Percentiles rank a stretch among this genome's conserved stretches.
phyloP scores from a whole-genome alignment of 805 yeast genomes.

The Lachancea kluyveri region DNA sequence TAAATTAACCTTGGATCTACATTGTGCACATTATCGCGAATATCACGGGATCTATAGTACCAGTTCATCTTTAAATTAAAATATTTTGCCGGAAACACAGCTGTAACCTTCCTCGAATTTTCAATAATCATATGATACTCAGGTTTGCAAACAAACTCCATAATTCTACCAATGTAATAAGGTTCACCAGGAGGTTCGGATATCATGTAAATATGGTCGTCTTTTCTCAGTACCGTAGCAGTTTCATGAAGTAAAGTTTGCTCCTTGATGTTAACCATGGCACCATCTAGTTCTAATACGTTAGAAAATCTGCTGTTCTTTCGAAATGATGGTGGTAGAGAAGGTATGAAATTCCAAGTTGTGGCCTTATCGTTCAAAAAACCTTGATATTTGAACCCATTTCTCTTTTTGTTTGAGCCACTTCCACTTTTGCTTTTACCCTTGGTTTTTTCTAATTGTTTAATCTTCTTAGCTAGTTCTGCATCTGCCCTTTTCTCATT shows the following conservation, averaged over 20 bases:
- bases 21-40: conserved; percentile 44
- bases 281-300: conserved; percentile 34
- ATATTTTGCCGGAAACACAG: conserved; percentile 42
- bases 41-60: conserved; percentile 86
- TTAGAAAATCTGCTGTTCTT: conserved; percentile 32
- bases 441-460: conserved; percentile 12
- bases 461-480: conserved; percentile 18
- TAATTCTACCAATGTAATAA: conserved; percentile 76
- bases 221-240: conserved; percentile 19
- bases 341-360: conserved; percentile 29
- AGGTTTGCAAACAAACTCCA: conserved; percentile 51
- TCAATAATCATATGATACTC: conserved; percentile 16
- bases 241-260: conserved; percentile 21
- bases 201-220: conserved; percentile 72
- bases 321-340: conserved; percentile 26
- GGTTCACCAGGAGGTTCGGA: conserved; percentile 96
- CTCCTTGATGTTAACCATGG: conserved; percentile 27
- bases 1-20: conserved; percentile 67
- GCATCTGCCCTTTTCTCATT: conserved; percentile 25
- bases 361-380: conserved; percentile 19
- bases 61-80: conserved; percentile 73
- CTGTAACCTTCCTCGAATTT: conserved; percentile 9
- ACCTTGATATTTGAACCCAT: conserved; percentile 19
- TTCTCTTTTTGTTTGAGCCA: conserved; percentile 3
- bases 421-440: conserved; percentile 4